These are phyloP conservation scores for Candida vartiovaarae DNA, from an alignment of 805 yeast species.

Conservation along the genomic window DNA sequence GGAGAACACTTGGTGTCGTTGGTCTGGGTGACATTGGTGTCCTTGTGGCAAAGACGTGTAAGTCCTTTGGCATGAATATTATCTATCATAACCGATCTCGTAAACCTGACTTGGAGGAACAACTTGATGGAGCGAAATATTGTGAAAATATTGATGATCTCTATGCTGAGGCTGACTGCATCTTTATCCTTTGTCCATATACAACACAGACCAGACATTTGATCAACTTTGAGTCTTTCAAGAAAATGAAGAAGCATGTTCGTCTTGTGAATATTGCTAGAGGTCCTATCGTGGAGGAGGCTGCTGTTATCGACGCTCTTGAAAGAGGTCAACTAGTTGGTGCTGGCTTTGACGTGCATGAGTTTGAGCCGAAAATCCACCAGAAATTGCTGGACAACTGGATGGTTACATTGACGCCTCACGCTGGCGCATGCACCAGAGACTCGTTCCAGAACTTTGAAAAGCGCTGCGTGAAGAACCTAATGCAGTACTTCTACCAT, in stretches of 20 bases:
- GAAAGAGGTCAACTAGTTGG: constrained; percentile 35
- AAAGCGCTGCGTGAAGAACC: constrained; percentile 29
- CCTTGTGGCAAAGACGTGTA: constrained; percentile 34
- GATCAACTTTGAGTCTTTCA: constrained; percentile 26
- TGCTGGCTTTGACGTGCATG: constrained; percentile 37
- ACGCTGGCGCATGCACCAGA: constrained; percentile 30
- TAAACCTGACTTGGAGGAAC: constrained; percentile 25
- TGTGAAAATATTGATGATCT: constrained; percentile 22
- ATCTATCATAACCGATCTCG: constrained; percentile 34
- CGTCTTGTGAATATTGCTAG: constrained; percentile 32
- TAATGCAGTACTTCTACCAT: constrained; percentile 30
- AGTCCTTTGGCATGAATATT: constrained; percentile 37
- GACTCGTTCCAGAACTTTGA: constrained; percentile 33
- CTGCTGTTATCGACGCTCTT: constrained; percentile 32
- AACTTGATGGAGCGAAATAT: constrained; percentile 31
- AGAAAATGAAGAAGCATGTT: constrained; percentile 23
- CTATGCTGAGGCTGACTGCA: constrained; percentile 24
- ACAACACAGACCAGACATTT: constrained; percentile 32
- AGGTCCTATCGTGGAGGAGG: constrained; percentile 35
- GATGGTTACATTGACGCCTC: constrained; percentile 32
- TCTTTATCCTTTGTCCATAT: constrained; percentile 33
- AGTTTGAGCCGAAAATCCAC: constrained; percentile 33
- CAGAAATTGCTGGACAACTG: constrained; percentile 27
- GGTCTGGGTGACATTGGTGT: constrained; percentile 44
- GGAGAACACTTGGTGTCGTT: constrained; percentile 37